These are phyloP conservation scores for Scedosporium aurantiacum DNA, from an alignment of 2,329 filamentous ascomycete genomes.

Conservation along the genomic window DNA sequence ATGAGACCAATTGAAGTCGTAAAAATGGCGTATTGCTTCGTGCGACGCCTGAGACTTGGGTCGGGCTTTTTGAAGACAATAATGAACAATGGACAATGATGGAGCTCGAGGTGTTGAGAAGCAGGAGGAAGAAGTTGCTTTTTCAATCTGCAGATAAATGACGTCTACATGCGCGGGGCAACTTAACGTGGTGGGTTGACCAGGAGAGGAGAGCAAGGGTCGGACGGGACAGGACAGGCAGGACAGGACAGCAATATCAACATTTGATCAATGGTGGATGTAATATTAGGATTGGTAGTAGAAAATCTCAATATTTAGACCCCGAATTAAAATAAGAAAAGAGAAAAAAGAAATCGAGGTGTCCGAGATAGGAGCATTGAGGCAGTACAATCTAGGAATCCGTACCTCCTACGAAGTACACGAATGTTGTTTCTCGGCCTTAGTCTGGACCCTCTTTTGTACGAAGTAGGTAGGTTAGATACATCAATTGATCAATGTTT, in stretches of 20 bases:
- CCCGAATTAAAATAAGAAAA: too few species aligned
- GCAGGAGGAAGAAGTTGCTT: not conserved
- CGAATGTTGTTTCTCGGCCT: too few species aligned
- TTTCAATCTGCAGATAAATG: not conserved
- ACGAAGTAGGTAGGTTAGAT: too few species aligned
- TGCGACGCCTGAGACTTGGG: not conserved
- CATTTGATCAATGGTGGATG: not conserved
- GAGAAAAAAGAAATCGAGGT: too few species aligned
- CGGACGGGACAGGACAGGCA: not conserved
- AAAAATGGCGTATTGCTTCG: not conserved
- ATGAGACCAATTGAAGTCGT: not conserved
- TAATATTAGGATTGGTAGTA: too few species aligned
- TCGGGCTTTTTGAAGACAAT: not conserved
- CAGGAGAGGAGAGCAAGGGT: not conserved
- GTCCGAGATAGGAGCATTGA: too few species aligned
- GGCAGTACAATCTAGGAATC: too few species aligned
- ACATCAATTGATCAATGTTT: too few species aligned
- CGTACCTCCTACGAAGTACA: too few species aligned
- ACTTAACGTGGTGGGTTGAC: not conserved
- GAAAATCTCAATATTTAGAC: too few species aligned
- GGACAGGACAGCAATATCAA: not conserved
- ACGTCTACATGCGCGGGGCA: slow-evolving; percentile 1
- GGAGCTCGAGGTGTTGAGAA: not conserved
- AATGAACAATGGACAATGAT: not conserved
- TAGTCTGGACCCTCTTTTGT: too few species aligned